Base-by-base conservation (phyloP, 257 asterid genomes). In the Agastache rugosa region DNA sequence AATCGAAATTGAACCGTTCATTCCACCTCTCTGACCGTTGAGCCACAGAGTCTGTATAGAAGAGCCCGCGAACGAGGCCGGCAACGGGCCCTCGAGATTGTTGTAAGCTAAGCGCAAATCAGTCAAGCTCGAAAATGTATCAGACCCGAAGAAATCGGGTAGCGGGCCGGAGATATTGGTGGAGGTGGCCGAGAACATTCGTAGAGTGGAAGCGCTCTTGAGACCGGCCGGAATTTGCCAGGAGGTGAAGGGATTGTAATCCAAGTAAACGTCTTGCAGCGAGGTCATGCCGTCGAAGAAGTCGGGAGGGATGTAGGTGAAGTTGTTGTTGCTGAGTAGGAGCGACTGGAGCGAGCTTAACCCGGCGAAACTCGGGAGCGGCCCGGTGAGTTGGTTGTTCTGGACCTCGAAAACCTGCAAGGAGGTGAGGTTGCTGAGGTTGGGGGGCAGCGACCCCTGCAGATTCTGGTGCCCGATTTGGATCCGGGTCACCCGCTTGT, bases 221-320 rank as follows among this genome's bases (percentile, higher is more conserved):
- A 94, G 59, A 41, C 85, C 77, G 8, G 64, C 86, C 2, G 97
- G 97, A 19, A 94, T 69, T 20, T 15, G 51, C 97, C 97, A 94
- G 1, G 92, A 31, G 0, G 74, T 35, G 56, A 94, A 85, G 4
- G 79, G 84, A 12, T 94, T 94, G 39, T 75, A 31, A 81, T 94
- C 99, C 80, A 94, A 59, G 45, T 15, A 58, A 63, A 90, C 93
- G 31, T 8, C 47, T 17, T 71, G 78, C 71, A 94, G 75, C 3
- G 95, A 79, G 55, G 67, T 80, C 96, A 90, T 75, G 64, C 97
- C 97, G 34, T 85, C 31, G 82, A 94, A 94, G 84, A 94, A 92
- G 80, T 90, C 96, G 44, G 82, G 47, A 0, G 99, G 93, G 29
- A 92, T 84, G 4, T 72, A 85, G 23, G 90, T 67, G 77, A 94